Evolutionary conservation across 228 moss, liverwort and hornwort genomes (phyloP), one percentile per base, ranked within the genome.

Genomic region (Sphagnum fallax): DNA sequence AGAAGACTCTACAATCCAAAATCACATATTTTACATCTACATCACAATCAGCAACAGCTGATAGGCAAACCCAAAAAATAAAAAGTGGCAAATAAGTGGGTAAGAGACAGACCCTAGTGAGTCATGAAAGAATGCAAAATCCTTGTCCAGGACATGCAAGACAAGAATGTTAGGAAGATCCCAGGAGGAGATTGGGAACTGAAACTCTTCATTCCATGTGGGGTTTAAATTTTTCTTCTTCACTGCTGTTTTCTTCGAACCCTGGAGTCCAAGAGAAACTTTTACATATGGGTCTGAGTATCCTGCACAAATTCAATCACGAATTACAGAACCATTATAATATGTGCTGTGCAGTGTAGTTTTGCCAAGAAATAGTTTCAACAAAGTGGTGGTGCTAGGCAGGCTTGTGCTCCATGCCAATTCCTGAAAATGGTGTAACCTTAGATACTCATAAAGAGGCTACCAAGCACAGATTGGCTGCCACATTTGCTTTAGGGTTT

Each of bases 231-330:
- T 90, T 75, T 83, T 90, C 50, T 48, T 6, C 65, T 71, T 71
- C 15, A 75, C 69, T 48, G 81, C 75, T 4, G 92, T 94, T 64
- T 5, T 67, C 61, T n/a, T 53, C 59, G 48, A 73, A n/a, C 69
- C 60, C 65, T 32, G 32, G 32, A 70, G 49, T 7, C 94, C 98
- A 48, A 98, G 63, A 18, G 47, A 52, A 49, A 91, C 67, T 49
- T 88, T 86, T 69, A 98, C 92, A 71, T 88, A 74, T 50, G 90
- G 90, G 81, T 98, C 87, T 18, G 87, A 77, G 51, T 77, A 68
- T 32, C 32, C 32, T 32, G 32, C 32, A 32, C 32, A 32, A 32
- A 32, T 32, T 32, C 32, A 32, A 32, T 32, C 32, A 32, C 2
- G 32, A 32, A 32, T 32, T 1, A 32, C 32, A 32, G 32, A 32